Conservation (phyloP, 495 filamentous ascomycete species). For the Penicillium taxi region DNA sequence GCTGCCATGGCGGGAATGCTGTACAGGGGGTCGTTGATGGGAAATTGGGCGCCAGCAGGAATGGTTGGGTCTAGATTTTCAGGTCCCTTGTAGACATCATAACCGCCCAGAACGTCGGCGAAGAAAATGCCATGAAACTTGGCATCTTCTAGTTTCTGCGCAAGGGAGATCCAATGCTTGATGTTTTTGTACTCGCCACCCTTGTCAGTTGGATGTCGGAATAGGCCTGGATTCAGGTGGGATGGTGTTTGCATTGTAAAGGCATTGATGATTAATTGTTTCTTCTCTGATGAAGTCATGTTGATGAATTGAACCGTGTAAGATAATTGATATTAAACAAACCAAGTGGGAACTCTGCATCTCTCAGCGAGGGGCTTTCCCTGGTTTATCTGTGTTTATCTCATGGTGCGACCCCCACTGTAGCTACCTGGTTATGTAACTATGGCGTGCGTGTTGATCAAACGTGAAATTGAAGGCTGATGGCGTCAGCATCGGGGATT, state of each 20-base stretch:
- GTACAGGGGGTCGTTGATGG: slow-evolving; percentile 49
- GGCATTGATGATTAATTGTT: slow-evolving; percentile 50
- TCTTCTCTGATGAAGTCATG: slow-evolving; percentile 26
- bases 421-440: too few species aligned
- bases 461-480: slow-evolving; percentile 23
- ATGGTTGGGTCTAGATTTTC: slow-evolving; percentile 50
- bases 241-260: slow-evolving; percentile 46
- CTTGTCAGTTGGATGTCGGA: slow-evolving; percentile 41
- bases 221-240: slow-evolving; percentile 45
- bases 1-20: slow-evolving; percentile 39
- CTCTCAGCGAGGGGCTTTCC: too few species aligned
- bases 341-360: too few species aligned
- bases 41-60: slow-evolving; percentile 56
- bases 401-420: too few species aligned
- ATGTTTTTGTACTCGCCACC: slow-evolving; percentile 42
- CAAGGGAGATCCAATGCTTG: slow-evolving; percentile 38
- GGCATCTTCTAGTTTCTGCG: slow-evolving; percentile 39
- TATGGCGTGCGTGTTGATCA: slow-evolving; percentile 13
- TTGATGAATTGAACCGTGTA: slow-evolving; percentile 2
- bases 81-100: slow-evolving; percentile 58
- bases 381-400: too few species aligned
- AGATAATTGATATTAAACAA: too few species aligned
- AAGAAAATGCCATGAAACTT: slow-evolving; percentile 52
- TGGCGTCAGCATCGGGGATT: slow-evolving; percentile 18
- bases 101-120: slow-evolving; percentile 47